phyloP scores from a whole-genome alignment of 805 yeast genomes.

The Wickerhamiella domercqiae region DNA sequence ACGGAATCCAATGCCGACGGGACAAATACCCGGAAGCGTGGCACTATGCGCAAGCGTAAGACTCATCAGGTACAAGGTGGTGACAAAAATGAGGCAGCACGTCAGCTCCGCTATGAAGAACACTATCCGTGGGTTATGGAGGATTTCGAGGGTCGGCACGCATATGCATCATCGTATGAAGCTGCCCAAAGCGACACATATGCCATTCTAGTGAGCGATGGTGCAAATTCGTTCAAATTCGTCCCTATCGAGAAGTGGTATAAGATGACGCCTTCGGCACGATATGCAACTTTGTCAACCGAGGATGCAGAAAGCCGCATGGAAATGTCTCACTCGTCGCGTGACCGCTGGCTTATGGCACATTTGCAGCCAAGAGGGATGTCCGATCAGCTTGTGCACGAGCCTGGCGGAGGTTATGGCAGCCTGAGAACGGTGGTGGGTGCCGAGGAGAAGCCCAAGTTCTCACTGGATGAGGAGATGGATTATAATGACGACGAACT shows the following conservation, averaged over 20 bases:
- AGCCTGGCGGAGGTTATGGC: constrained; percentile 6
- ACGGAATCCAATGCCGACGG: constrained; percentile 25
- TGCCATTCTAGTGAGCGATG: constrained; percentile 70
- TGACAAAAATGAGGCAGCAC: constrained; percentile 74
- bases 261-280: constrained; percentile 82
- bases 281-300: constrained; percentile 79
- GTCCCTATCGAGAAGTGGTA: constrained; percentile 92
- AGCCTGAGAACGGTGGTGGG: constrained; percentile 23
- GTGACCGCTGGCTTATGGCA: constrained; percentile 93
- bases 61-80: constrained; percentile 71
- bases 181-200: constrained; percentile 81
- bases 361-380: constrained; percentile 27
- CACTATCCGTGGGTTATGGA: constrained; percentile 97
- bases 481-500: constrained; percentile 75
- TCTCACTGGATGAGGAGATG: constrained; percentile 65
- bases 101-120: constrained; percentile 83
- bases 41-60: constrained; percentile 36
- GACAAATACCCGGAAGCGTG: constrained; percentile 22
- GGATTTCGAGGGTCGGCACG: constrained; percentile 86
- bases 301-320: constrained; percentile 95
- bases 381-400: constrained; percentile 1
- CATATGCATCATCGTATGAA: constrained; percentile 92
- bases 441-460: constrained; percentile 27
- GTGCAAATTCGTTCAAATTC: constrained; percentile 69
- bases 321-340: constrained; percentile 52